phyloP scores from a whole-genome alignment of 2,329 filamentous ascomycete species.

The Trichophaea hybrida region DNA sequence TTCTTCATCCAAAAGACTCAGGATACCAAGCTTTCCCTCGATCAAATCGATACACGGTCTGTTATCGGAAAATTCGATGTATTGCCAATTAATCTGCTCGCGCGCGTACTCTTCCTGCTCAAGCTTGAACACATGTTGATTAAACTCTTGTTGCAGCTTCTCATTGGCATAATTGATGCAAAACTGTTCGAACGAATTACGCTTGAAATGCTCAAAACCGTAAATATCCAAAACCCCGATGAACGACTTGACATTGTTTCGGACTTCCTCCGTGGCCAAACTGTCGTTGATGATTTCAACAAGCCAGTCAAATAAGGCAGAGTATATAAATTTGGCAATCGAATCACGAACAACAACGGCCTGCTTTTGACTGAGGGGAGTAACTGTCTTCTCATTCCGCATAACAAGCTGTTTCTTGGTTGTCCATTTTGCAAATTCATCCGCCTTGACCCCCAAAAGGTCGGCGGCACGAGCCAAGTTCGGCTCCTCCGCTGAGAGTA shows the following conservation, averaged over 20 bases:
- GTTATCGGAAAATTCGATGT: conserved; percentile 98
- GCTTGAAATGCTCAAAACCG: conserved; percentile 72
- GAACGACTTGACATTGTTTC: conserved; percentile 71
- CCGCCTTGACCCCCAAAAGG: conserved; percentile 73
- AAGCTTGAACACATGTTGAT: conserved; percentile 96
- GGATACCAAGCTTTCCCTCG: conserved; percentile 85
- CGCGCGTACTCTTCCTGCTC: conserved; percentile 95
- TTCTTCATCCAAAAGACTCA: conserved; percentile 89
- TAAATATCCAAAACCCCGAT: conserved; percentile 93
- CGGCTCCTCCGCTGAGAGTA: conserved; percentile 65
- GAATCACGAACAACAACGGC: conserved; percentile 91
- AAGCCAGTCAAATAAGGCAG: conserved; percentile 94
- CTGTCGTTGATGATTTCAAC: conserved; percentile 93
- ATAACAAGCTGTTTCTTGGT: conserved; percentile 98
- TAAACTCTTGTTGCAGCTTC: conserved; percentile 97
- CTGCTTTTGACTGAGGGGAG: conserved; percentile 85
- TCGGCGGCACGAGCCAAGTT: conserved; percentile 66
- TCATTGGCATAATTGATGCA: conserved; percentile 99
- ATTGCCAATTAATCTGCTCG: conserved; percentile 97
- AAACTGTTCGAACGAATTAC: conserved; percentile 99
- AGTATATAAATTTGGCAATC: conserved; percentile 97
- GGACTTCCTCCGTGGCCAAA: conserved; percentile 73
- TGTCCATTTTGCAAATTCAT: conserved; percentile 91
- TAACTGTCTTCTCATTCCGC: conserved; percentile 91
- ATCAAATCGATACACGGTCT: conserved; percentile 98